Percentiles rank a stretch among this genome's conserved stretches.
Conservation (phyloP, 2,329 filamentous ascomycete species). For the Fusarium sterilihyphosum region DNA sequence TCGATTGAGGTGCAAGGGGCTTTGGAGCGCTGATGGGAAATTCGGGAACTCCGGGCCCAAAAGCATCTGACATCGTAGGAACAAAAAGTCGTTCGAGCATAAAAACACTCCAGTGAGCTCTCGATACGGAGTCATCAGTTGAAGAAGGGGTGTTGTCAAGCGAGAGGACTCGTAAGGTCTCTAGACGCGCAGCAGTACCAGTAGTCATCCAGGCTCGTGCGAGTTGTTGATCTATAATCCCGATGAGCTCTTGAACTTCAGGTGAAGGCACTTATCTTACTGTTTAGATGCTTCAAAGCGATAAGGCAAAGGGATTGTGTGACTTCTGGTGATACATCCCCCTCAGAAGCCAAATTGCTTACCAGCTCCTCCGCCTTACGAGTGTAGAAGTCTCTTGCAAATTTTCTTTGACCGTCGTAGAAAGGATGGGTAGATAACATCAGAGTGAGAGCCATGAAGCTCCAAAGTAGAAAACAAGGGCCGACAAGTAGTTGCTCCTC, state of each 20-base stretch:
- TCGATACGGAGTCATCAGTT: neutral
- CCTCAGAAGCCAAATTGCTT: rapidly evolving
- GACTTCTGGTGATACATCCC: neutral
- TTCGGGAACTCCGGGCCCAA: rapidly evolving
- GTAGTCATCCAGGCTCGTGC: neutral
- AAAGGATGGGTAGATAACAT: neutral
- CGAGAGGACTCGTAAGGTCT: neutral
- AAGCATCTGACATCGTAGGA: neutral
- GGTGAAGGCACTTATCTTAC: neutral
- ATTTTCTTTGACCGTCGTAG: neutral
- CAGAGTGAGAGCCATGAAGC: neutral
- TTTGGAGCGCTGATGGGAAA: neutral
- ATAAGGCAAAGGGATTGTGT: neutral
- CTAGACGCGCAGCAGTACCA: neutral
- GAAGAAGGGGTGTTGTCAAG: rapidly evolving
- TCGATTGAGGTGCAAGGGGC: neutral
- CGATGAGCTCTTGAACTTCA: neutral
- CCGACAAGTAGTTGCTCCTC: rapidly evolving
- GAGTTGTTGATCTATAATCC: neutral
- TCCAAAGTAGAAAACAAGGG: rapidly evolving
- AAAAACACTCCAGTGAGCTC: neutral
- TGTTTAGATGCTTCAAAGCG: neutral
- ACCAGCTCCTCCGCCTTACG: neutral
- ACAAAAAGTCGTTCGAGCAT: neutral
- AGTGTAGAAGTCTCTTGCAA: neutral